phyloP scores from a whole-genome alignment of 164 flowering plant species.

The Platanus orientalis region DNA sequence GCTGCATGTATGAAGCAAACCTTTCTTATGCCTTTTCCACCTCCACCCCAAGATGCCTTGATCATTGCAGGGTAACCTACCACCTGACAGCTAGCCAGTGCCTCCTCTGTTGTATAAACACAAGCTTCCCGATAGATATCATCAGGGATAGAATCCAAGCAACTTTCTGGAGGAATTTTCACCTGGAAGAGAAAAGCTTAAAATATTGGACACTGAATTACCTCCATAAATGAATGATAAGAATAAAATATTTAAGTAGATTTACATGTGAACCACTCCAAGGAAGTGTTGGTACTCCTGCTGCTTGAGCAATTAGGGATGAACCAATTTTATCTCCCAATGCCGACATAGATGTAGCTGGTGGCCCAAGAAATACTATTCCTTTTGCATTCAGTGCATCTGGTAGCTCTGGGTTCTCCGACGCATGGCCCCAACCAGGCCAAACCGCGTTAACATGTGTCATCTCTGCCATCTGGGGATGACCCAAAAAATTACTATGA shows the following conservation, averaged over 20 bases:
- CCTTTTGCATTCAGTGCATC: constrained; percentile 87
- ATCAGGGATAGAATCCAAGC: constrained; percentile 79
- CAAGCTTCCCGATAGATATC: constrained; percentile 83
- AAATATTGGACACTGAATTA: neutral
- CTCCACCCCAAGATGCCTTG: constrained; percentile 99
- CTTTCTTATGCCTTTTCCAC: constrained; percentile 99
- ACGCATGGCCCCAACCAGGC: constrained; percentile 2
- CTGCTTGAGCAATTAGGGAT: constrained; percentile 99
- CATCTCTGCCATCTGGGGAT: constrained; percentile 40
- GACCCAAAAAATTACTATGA: constrained; percentile 14
- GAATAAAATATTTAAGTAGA: neutral
- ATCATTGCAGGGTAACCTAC: constrained; percentile 99
- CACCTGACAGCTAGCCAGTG: constrained; percentile 93
- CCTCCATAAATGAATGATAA: constrained; percentile 4
- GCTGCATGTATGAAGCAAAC: constrained; percentile 29
- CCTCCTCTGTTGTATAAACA: constrained; percentile 94
- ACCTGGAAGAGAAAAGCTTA: constrained; percentile 47
- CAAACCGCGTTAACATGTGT: constrained; percentile 24
- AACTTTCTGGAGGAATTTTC: constrained; percentile 70
- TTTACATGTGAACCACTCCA: constrained; percentile 99
- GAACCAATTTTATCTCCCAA: constrained; percentile 99
- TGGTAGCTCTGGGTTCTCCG: constrained; percentile 33
- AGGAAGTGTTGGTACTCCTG: constrained; percentile 96
- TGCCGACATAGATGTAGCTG: constrained; percentile 88
- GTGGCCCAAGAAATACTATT: constrained; percentile 94